A percentile compares a stretch with the other conserved stretches of the same genome.
phyloP scores from a whole-genome alignment of 2,329 filamentous ascomycete genomes.

The Colletotrichum sp. region DNA sequence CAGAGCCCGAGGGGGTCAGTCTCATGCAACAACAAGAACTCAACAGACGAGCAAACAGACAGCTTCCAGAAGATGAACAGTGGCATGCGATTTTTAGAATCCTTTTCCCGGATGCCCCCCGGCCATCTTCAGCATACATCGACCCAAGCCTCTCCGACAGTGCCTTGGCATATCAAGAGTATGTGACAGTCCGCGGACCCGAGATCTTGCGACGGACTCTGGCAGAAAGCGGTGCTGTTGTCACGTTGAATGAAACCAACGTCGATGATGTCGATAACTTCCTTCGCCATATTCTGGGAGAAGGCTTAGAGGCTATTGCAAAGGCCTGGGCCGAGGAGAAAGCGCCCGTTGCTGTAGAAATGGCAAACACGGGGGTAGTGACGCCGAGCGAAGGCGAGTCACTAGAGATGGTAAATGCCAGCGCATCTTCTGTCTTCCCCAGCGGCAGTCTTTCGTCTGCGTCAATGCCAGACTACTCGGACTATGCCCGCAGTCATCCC shows the following conservation, averaged over 20 bases:
- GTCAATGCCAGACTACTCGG: no score
- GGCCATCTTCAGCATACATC: constrained; percentile 25
- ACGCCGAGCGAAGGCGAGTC: no score
- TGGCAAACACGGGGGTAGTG: no score
- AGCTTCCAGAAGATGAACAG: constrained; percentile 25
- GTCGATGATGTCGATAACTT: not conserved
- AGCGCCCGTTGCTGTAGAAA: accelerated
- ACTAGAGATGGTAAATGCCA: no score
- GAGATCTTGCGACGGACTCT: not conserved
- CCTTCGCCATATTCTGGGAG: accelerated
- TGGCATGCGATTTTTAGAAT: constrained; percentile 31
- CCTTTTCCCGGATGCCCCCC: constrained; percentile 23
- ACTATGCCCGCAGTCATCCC: no score
- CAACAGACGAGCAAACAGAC: constrained; percentile 9
- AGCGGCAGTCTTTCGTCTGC: no score
- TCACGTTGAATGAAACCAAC: accelerated
- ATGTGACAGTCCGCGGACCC: not conserved
- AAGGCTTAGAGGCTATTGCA: accelerated
- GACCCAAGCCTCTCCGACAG: not conserved
- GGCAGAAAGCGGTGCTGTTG: not conserved
- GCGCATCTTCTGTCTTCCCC: no score
- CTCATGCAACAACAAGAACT: constrained; percentile 26
- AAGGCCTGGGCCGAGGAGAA: no score
- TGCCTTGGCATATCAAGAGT: not conserved
- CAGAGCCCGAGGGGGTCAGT: constrained; percentile 25